Percentiles rank a stretch among this genome's conserved stretches.
Conservation (phyloP, 495 filamentous ascomycete genomes). For the Annulohypoxylon nitens region DNA sequence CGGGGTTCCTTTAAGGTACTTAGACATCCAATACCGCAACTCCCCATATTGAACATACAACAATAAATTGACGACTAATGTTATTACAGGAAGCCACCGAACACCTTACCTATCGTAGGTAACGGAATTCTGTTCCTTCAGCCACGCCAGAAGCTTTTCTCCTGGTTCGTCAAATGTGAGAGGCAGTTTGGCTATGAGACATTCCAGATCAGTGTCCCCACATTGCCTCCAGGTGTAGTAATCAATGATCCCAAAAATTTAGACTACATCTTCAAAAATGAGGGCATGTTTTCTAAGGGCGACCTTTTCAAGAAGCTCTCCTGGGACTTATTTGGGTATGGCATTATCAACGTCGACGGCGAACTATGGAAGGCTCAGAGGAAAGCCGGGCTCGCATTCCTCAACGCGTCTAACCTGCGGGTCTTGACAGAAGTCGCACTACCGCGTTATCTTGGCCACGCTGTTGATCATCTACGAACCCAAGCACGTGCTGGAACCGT, state of each 20-base stretch:
- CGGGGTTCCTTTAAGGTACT: conserved; percentile 52
- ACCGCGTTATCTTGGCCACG: conserved; percentile 62
- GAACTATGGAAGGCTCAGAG: conserved; percentile 71
- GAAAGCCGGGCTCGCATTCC: conserved; percentile 70
- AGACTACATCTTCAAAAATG: conserved; percentile 71
- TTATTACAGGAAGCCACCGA: conserved; percentile 61
- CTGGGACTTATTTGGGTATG: conserved; percentile 72
- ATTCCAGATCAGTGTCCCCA: conserved; percentile 68
- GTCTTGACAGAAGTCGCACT: conserved; percentile 68
- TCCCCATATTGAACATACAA: neutral
- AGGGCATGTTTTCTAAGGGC: conserved; percentile 69
- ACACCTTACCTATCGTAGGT: conserved; percentile 68
- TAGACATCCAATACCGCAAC: neutral
- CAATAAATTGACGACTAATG: conserved; percentile 8
- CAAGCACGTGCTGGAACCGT: conserved; percentile 38
- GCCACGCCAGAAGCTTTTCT: conserved; percentile 66
- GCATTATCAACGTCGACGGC: conserved; percentile 74
- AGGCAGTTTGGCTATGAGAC: conserved; percentile 67
- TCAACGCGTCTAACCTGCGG: conserved; percentile 67
- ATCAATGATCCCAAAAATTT: conserved; percentile 71
- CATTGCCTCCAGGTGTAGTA: conserved; percentile 68
- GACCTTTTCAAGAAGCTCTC: conserved; percentile 68
- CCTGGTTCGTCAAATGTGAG: conserved; percentile 71
- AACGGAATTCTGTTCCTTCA: conserved; percentile 71
- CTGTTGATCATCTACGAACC: conserved; percentile 51